phyloP scores from a whole-genome alignment of 2,329 filamentous ascomycete species.

The Colletotrichum echinochloae region DNA sequence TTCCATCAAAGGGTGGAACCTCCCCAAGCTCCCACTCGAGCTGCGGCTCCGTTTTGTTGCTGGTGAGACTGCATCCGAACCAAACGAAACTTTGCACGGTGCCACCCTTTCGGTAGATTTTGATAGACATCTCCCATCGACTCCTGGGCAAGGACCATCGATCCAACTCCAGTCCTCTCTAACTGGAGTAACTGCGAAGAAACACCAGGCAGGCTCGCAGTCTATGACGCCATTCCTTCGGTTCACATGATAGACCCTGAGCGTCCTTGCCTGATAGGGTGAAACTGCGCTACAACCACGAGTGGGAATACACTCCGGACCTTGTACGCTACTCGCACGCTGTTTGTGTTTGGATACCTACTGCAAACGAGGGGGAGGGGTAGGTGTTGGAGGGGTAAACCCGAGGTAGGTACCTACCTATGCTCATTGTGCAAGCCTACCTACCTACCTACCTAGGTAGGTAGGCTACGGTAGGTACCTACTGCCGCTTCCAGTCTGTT shows the following conservation, averaged over 20 bases:
- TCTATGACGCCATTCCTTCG: slow-evolving; percentile 41
- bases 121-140: slow-evolving; percentile 25
- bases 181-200: slow-evolving; percentile 18
- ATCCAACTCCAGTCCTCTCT: slow-evolving; percentile 1
- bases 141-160: slow-evolving; percentile 12
- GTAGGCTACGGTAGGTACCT: background rate
- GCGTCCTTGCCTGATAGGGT: slow-evolving; percentile 38
- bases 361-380: slow-evolving; percentile 33
- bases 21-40: slow-evolving; percentile 11
- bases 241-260: slow-evolving; percentile 41
- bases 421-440: background rate
- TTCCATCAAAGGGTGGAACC: background rate
- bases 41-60: slow-evolving; percentile 33
- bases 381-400: slow-evolving; percentile 8
- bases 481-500: background rate
- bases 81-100: slow-evolving; percentile 16
- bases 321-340: too few species aligned
- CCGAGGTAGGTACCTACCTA: slow-evolving; percentile 1
- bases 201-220: slow-evolving; percentile 10
- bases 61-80: slow-evolving; percentile 29
- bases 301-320: too few species aligned
- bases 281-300: slow-evolving; percentile 37
- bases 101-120: slow-evolving; percentile 26
- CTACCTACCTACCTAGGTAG: background rate
- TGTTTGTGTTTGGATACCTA: slow-evolving; percentile 10